Evolutionary conservation across 2,329 filamentous ascomycete species (phyloP).

Genomic region (Coniochaeta sp.): DNA sequence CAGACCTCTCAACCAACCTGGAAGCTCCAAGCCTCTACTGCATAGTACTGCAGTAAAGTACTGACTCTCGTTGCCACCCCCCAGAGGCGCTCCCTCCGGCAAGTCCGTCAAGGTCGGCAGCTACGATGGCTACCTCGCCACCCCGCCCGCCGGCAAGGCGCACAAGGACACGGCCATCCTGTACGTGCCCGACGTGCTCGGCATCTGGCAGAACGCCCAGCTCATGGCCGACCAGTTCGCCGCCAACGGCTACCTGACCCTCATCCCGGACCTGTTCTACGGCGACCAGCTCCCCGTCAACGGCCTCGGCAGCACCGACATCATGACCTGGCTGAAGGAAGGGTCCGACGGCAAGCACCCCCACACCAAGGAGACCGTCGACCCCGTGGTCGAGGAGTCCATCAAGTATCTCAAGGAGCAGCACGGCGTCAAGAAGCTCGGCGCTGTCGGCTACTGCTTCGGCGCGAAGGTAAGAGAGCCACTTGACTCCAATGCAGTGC

Average conservation of each 20-base stretch:
- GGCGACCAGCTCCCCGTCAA: constrained; percentile 55
- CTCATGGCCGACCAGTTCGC: constrained; percentile 70
- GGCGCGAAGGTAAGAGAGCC: constrained; percentile 53
- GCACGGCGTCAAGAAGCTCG: constrained; percentile 50
- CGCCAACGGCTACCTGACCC: constrained; percentile 61
- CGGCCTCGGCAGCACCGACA: constrained; percentile 32
- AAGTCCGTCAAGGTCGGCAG: constrained; percentile 35
- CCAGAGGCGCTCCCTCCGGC: constrained; percentile 41
- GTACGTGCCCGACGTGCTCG: constrained; percentile 40
- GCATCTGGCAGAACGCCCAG: constrained; percentile 52
- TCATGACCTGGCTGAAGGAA: constrained; percentile 33
- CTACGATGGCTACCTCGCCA: constrained; percentile 43
- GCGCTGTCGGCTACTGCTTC: constrained; percentile 67
- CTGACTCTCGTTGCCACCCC: background rate
- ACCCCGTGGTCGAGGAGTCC: constrained; percentile 39
- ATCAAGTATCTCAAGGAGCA: constrained; percentile 53
- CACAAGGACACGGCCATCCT: constrained; percentile 36
- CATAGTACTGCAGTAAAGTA: background rate
- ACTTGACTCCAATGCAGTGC: background rate
- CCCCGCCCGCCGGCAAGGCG: constrained; percentile 30
- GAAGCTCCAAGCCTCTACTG: too few species aligned
- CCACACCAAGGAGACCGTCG: constrained; percentile 35
- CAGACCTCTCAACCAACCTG: too few species aligned
- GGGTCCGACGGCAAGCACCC: constrained; percentile 42
- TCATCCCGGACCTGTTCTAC: constrained; percentile 66